These are phyloP conservation scores for Chimonanthus salicifolius DNA, from an alignment of 164 flowering plant species.

Conservation along the genomic window DNA sequence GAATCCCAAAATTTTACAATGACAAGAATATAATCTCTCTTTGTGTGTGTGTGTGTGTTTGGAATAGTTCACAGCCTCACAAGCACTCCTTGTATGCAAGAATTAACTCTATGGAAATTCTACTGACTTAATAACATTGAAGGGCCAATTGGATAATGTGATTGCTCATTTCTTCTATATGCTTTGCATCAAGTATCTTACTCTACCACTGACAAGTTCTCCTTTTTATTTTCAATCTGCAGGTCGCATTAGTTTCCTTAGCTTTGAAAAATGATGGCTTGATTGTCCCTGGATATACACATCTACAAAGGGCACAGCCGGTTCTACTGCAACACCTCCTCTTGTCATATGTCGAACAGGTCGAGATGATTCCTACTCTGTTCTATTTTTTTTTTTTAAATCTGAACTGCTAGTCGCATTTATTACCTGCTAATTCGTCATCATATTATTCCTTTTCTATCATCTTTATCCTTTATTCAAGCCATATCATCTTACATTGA, in stretches of 20 bases:
- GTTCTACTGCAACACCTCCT: slow-evolving; percentile 84
- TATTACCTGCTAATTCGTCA: background rate
- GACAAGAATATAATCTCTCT: too few relatives aligned
- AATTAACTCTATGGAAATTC: too few relatives aligned
- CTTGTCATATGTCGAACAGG: slow-evolving; percentile 97
- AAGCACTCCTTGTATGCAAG: too few relatives aligned
- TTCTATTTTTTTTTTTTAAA: background rate
- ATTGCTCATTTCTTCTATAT: too few relatives aligned
- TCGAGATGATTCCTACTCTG: slow-evolving; percentile 13
- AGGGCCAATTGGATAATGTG: too few relatives aligned
- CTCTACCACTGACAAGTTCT: background rate
- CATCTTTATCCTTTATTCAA: background rate
- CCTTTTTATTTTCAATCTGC: slow-evolving; percentile 8
- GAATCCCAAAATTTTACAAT: too few relatives aligned
- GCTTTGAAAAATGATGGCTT: slow-evolving; percentile 70
- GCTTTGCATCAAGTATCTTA: too few relatives aligned
- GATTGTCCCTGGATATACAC: slow-evolving; percentile 97
- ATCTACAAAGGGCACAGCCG: slow-evolving; percentile 97
- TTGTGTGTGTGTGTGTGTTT: too few relatives aligned
- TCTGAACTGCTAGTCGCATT: background rate
- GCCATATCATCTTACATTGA: background rate
- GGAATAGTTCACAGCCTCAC: too few relatives aligned
- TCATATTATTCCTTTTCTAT: background rate
- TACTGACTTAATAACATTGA: too few relatives aligned
- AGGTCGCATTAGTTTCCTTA: slow-evolving; percentile 67